Evolutionary conservation across 768 basidiomycete species (phyloP), one percentile per base, ranked within the genome.

Genomic region (Phaeolepiota aurea): DNA sequence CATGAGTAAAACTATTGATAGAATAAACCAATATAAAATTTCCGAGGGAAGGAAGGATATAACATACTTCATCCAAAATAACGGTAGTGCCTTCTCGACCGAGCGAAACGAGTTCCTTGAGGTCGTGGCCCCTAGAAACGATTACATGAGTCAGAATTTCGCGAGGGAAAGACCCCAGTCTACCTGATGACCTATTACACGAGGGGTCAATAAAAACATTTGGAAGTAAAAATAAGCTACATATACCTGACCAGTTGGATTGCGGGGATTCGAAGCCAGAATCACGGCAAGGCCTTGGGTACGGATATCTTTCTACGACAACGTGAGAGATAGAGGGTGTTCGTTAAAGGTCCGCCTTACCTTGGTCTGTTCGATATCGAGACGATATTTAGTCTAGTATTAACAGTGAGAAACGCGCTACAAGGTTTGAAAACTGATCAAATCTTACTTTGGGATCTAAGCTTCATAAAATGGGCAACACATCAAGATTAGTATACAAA

Each of bases 241-340:
- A 13, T n/a, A n/a, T 40, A 82, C 78, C 57, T 94, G 92, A n/a
- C 93, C 91, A 1, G 93, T 96, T 2, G 93, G 92, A 56, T 96
- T 97, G 40, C 92, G 79, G n/a, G 93, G 93, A 62, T 96, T 97
- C 16, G 87, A 91, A 0, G 89, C 86, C 32, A 93, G 66, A 42
- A 94, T 74, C 37, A 93, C 89, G 9, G 82, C 76, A 14, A 93
- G 66, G 11, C 90, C 89, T 61, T 92, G 88, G 1, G 73, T 84
- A 31, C 65, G 71, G 42, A 93, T 88, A 49, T 93, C 89, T 66
- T 69, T 82, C 77, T 85, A 44, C 41, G 40, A 16, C 25, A 32
- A 15, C 22, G 21, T 48, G 19, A 37, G 21, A 20, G 3, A 25
- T 33, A 63, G 11, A 20, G 16, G 25, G 32, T 20, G 72, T 59